Conservation (phyloP, 805 yeast species). For the Tetrapisispora pingtungensis region DNA sequence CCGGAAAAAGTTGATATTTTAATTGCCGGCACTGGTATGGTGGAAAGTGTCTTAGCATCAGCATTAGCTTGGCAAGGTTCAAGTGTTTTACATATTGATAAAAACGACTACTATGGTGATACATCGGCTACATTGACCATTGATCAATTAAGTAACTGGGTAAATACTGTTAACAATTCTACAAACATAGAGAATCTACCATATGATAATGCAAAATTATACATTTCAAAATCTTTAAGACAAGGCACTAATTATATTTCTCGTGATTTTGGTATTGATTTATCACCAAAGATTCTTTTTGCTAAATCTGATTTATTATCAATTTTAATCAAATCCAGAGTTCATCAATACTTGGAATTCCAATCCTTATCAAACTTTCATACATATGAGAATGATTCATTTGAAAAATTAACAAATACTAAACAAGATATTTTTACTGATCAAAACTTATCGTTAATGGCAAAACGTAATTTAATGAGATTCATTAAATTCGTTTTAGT, state of each 20-base stretch:
- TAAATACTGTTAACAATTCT: constrained; percentile 49
- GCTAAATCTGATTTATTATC: constrained; percentile 82
- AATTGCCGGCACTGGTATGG: constrained; percentile 86
- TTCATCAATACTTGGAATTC: constrained; percentile 84
- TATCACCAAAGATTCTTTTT: constrained; percentile 78
- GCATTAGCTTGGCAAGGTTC: constrained; percentile 98
- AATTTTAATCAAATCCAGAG: constrained; percentile 71
- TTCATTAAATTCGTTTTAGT: constrained; percentile 78
- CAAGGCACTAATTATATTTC: constrained; percentile 35
- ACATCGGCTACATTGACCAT: constrained; percentile 74
- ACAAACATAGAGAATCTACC: constrained; percentile 27
- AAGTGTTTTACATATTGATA: constrained; percentile 82
- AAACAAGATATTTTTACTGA: constrained; percentile 92
- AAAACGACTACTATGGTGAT: constrained; percentile 82
- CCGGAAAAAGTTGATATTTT: constrained; percentile 79
- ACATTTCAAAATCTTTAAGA: constrained; percentile 56
- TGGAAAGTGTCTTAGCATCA: constrained; percentile 82
- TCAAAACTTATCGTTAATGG: constrained; percentile 59
- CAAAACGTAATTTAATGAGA: constrained; percentile 77
- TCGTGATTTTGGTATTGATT: constrained; percentile 76
- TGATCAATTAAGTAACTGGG: constrained; percentile 82
- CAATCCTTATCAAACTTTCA: constrained; percentile 83
- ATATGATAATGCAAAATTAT: constrained; percentile 64
- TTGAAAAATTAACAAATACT: constrained; percentile 75
- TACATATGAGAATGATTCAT: constrained; percentile 85